Evolutionary conservation across 129 eudicot species (phyloP).

Genomic region (Dittrichia graveolens): DNA sequence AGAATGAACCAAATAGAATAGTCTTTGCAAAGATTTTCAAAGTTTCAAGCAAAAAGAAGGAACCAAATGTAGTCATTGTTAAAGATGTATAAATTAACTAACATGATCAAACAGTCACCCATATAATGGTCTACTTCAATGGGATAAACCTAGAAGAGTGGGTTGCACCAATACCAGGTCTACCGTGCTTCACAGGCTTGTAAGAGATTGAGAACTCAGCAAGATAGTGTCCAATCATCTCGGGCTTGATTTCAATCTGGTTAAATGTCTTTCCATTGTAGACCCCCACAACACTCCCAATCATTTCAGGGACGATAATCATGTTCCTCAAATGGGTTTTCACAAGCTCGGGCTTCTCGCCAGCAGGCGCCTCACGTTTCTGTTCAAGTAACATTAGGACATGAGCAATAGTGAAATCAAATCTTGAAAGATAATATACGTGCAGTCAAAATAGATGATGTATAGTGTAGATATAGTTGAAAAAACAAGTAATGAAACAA

Average conservation of each 20-base stretch:
- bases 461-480: too few relatives aligned
- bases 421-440: too few relatives aligned
- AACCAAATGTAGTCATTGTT: too few relatives aligned
- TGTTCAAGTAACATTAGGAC: constrained; percentile 18
- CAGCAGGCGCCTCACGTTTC: constrained; percentile 72
- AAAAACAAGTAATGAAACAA: too few relatives aligned
- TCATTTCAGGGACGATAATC: constrained; percentile 76
- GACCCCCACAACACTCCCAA: constrained; percentile 61
- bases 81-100: too few relatives aligned
- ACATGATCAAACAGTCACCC: too few relatives aligned
- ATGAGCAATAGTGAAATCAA: neutral
- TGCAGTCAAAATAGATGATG: neutral
- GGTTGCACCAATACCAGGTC: constrained; percentile 82
- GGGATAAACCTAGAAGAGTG: constrained; percentile 77
- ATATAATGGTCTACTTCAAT: constrained; percentile 40
- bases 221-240: constrained; percentile 70
- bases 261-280: constrained; percentile 72
- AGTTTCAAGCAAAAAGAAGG: too few relatives aligned
- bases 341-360: constrained; percentile 61
- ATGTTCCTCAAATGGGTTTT: constrained; percentile 65
- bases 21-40: too few relatives aligned
- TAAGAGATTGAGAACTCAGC: constrained; percentile 69
- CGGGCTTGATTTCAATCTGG: constrained; percentile 65
- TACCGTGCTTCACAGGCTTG: constrained; percentile 88
- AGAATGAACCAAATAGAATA: too few relatives aligned